Conservation (phyloP, 1,284 basidiomycete genomes). For the Cryptococcus hybrid region DNA sequence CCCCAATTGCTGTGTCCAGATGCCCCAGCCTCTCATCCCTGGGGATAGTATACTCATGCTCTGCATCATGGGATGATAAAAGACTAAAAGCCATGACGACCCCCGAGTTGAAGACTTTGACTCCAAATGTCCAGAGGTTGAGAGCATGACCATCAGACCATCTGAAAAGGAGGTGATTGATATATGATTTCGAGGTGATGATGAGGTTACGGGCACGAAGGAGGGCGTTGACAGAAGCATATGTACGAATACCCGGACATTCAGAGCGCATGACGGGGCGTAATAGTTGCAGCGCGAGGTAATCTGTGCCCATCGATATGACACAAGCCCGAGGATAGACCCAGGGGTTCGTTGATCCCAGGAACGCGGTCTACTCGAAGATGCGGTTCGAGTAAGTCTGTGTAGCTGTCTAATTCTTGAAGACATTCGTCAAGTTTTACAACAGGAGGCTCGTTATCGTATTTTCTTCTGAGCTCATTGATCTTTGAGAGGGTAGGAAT, state of each 20-base stretch:
- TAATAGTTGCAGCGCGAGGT: background rate
- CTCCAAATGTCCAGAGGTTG: background rate
- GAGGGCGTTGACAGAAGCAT: background rate
- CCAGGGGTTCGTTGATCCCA: background rate
- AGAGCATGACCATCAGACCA: background rate
- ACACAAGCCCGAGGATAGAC: background rate
- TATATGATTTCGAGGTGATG: background rate
- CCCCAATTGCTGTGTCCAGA: background rate
- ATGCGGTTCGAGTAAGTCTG: background rate
- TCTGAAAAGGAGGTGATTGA: background rate
- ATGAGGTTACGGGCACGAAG: background rate
- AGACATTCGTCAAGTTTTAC: background rate
- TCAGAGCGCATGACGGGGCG: background rate
- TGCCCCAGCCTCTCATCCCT: background rate
- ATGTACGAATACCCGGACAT: background rate
- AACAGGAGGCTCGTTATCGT: background rate
- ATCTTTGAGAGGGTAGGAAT: background rate
- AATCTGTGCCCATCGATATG: background rate
- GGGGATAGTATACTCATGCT: background rate
- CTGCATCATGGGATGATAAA: background rate
- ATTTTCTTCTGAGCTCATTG: background rate
- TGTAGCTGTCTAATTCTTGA: background rate
- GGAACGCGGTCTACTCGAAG: background rate
- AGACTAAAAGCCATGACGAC: background rate
- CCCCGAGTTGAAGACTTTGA: background rate